Evolutionary conservation across 75 land plant species (phyloP), one percentile per base, ranked within the genome.

Genomic region (Gnetum montanum): DNA sequence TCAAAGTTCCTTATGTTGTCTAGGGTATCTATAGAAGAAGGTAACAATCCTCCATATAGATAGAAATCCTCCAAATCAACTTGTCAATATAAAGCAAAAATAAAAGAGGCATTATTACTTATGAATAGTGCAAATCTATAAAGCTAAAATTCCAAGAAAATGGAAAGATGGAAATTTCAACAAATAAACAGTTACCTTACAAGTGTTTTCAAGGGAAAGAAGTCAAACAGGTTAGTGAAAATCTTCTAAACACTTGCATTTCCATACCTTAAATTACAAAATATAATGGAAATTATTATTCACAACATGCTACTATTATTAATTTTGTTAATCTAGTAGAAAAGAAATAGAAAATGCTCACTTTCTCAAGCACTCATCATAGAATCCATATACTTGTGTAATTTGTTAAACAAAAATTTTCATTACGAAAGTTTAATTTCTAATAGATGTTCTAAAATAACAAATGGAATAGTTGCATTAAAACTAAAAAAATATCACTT

Each of bases 371-470:
- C 97, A 91, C 52, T 87, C 94, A 64, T 87, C 93, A 61, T 87
- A 84, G 49, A 88, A 91, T 33, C 94, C 97, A 65, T 91, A 91
- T 19, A 92, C 97, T 75, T 92, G 97, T 35, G 94, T 92, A 47
- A 92, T 88, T 93, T 91, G 93, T 76, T 68, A 67, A 36, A 31
- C 31, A n/a, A n/a, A n/a, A n/a, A n/a, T n/a, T n/a, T 44, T 34
- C n/a, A n/a, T n/a, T n/a, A n/a, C n/a, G n/a, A n/a, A n/a, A n/a
- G n/a, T n/a, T n/a, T n/a, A n/a, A n/a, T n/a, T n/a, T n/a, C n/a
- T n/a, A n/a, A n/a, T n/a, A n/a, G n/a, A n/a, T n/a, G n/a, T n/a
- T n/a, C n/a, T n/a, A n/a, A n/a, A n/a, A n/a, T n/a, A n/a, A n/a
- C n/a, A n/a, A n/a, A n/a, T n/a, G n/a, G n/a, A n/a, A n/a, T n/a